Evolutionary conservation across 805 yeast species (phyloP).

Genomic region (Kregervanrija pseudodelftensis): DNA sequence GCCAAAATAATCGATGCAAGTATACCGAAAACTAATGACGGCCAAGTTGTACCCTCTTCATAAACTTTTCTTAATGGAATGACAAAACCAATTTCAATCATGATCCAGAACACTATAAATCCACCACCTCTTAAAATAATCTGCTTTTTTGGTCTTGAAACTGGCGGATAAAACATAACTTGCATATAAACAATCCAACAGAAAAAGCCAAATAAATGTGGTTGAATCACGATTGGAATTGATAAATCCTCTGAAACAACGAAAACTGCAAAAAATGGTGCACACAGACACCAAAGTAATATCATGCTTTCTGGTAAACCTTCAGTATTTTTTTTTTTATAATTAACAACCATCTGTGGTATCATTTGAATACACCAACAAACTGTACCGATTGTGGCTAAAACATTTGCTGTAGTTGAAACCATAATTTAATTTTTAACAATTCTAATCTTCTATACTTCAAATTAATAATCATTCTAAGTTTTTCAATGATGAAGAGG

Average conservation of each 20-base stretch:
- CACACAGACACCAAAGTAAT: constrained; percentile 69
- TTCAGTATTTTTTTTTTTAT: constrained; percentile 65
- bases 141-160: constrained; percentile 24
- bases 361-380: constrained; percentile 89
- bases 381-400: constrained; percentile 85
- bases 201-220: constrained; percentile 46
- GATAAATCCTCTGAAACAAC: constrained; percentile 41
- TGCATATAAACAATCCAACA: constrained; percentile 43
- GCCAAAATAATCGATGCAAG: constrained; percentile 44
- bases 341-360: constrained; percentile 69
- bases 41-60: constrained; percentile 37
- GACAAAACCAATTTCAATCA: constrained; percentile 41
- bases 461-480: too few relatives aligned
- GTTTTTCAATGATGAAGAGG: too few relatives aligned
- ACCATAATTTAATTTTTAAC: constrained; percentile 6
- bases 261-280: constrained; percentile 47
- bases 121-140: constrained; percentile 24
- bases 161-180: constrained; percentile 47
- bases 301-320: constrained; percentile 89
- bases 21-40: constrained; percentile 39
- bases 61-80: constrained; percentile 43
- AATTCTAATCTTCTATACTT: too few relatives aligned
- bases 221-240: constrained; percentile 46
- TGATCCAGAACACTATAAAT: constrained; percentile 32
- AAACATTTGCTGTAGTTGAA: constrained; percentile 56